Evolutionary conservation across 768 basidiomycete species (phyloP), one percentile per base, ranked within the genome.

Genomic region (Tephrocybe rancida): DNA sequence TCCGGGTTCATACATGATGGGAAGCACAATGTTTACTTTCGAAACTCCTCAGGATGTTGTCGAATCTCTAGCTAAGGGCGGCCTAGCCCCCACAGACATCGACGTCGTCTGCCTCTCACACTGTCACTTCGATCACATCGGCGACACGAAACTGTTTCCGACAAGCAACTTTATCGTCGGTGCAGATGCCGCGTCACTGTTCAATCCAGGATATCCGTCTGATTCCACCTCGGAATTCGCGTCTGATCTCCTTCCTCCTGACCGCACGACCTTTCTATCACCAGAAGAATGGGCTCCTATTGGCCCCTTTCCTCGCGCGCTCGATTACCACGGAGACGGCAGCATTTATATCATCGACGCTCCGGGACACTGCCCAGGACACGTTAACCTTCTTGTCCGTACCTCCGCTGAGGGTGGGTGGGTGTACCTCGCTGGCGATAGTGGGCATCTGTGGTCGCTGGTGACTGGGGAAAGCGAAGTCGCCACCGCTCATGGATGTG

Each of bases 271-370:
- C n/a, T 57, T 46, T n/a, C 52, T 60, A 16, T n/a, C 14, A 1
- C 18, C 47, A 19, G 29, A 45, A 3, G 45, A 18, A n/a, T 60
- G 59, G 59, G 22, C 18, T 16, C 44, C 59, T 16, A 9, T 60
- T 19, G 59, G 52, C 2, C 48, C 52, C 3, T 60, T 57, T 18
- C 76, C 78, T 39, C 71, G 64, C 26, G 77, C 79, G 7, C 60
- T 76, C 25, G 81, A 86, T 66, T 76, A 74, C 61, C 83, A 77
- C 56, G 73, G 74, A 18, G 83, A 87, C 55, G 83, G 83, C 6
- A 81, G 78, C 56, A 61, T 82, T 29, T 85, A 80, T 57, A 70
- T 85, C 56, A 61, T 85, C 57, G 79, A 85, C 59, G 74, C 82
- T 1, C 74, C 82, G 1, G 83, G 84, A 0, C 84, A 86, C 60